Percentiles rank a stretch among this genome's conserved stretches.
Evolutionary conservation across 2,329 filamentous ascomycete genomes (phyloP).

Genomic region (Parafenestella ontariensis): DNA sequence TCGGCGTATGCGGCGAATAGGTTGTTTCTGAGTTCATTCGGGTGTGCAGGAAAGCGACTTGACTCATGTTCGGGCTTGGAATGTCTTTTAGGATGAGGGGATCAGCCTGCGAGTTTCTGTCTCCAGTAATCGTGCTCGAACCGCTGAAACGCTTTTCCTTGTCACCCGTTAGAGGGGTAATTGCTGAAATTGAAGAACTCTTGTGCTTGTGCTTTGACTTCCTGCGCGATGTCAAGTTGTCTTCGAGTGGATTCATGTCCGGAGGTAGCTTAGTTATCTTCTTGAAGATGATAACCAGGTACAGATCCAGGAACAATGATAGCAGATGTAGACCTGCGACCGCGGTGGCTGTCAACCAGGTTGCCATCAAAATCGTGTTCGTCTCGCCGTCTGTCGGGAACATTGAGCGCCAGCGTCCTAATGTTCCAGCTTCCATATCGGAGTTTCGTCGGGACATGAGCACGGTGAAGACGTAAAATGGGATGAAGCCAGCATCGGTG

Average conservation of each 20-base stretch:
- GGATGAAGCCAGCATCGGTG: slow-evolving; percentile 71
- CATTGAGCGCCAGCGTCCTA: slow-evolving; percentile 71
- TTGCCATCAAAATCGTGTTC: slow-evolving; percentile 67
- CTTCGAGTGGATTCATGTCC: slow-evolving; percentile 93
- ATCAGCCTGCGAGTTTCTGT: slow-evolving; percentile 40
- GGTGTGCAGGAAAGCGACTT: slow-evolving; percentile 82
- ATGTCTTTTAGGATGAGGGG: slow-evolving; percentile 38
- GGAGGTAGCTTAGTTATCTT: slow-evolving; percentile 84
- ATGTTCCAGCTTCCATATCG: slow-evolving; percentile 52
- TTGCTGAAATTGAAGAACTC: slow-evolving; percentile 60
- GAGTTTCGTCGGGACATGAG: slow-evolving; percentile 62
- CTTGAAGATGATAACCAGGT: slow-evolving; percentile 78
- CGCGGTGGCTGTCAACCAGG: slow-evolving; percentile 72
- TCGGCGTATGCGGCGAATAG: slow-evolving; percentile 59
- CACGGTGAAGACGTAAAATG: slow-evolving; percentile 68
- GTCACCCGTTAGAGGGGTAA: slow-evolving; percentile 50
- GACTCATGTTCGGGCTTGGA: slow-evolving; percentile 47
- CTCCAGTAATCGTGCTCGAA: slow-evolving; percentile 50
- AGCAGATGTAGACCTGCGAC: slow-evolving; percentile 73
- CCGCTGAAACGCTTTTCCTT: slow-evolving; percentile 71
- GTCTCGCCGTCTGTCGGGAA: slow-evolving; percentile 64
- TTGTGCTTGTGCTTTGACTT: slow-evolving; percentile 75
- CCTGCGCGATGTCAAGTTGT: slow-evolving; percentile 76
- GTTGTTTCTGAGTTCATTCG: slow-evolving; percentile 68
- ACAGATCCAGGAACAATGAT: slow-evolving; percentile 74